Percentiles rank a stretch among this genome's conserved stretches.
Conservation (phyloP, 495 filamentous ascomycete genomes). For the Letharia lupina region DNA sequence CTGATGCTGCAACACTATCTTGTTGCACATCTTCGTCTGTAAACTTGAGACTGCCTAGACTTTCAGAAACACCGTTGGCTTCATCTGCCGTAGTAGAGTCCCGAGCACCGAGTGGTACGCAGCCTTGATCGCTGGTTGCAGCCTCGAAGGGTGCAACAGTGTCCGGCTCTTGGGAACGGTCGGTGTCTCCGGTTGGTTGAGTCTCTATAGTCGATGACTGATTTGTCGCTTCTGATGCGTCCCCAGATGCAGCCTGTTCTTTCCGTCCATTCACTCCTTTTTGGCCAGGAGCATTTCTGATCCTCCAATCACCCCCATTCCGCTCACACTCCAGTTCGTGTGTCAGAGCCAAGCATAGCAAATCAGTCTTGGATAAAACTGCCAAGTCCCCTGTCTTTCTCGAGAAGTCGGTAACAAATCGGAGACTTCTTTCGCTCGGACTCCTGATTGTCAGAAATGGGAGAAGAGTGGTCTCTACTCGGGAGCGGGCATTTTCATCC, state of each 20-base stretch:
- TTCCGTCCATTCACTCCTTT: constrained; percentile 35
- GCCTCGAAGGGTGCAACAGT: background rate
- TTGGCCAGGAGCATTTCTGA: constrained; percentile 69
- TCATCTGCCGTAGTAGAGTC: background rate
- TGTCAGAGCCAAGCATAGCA: constrained; percentile 78
- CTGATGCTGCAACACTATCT: constrained; percentile 16
- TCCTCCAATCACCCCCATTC: constrained; percentile 73
- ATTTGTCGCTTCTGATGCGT: background rate
- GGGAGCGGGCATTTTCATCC: constrained; percentile 69
- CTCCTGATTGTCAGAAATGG: constrained; percentile 74
- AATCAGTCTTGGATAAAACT: constrained; percentile 78
- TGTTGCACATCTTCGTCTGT: background rate
- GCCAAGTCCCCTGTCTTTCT: constrained; percentile 81
- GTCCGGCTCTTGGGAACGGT: background rate
- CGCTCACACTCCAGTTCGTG: constrained; percentile 85
- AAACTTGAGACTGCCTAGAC: background rate
- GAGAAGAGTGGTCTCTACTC: constrained; percentile 70
- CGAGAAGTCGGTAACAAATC: constrained; percentile 75
- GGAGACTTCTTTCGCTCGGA: constrained; percentile 66
- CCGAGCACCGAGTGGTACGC: background rate
- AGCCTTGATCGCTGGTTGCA: background rate
- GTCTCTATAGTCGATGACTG: background rate
- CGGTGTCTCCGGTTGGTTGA: background rate
- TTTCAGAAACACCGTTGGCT: background rate
- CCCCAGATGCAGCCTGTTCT: constrained; percentile 5